Conservation (phyloP, 225 moss, liverwort and hornwort genomes). For the Antitrichia curtipendula region DNA sequence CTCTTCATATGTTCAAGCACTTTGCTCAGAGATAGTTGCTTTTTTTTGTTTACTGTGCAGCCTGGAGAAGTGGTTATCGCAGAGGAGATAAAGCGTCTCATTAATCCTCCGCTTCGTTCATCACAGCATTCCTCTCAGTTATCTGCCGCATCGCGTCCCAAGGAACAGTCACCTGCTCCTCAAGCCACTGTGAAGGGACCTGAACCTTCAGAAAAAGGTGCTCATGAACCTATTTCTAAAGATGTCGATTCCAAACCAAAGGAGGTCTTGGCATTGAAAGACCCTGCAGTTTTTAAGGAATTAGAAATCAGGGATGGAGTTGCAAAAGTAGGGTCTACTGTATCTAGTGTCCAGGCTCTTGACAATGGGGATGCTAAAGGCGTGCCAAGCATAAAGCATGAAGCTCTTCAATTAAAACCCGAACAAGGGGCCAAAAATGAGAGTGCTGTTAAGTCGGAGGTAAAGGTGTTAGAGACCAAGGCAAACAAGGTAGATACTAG, state of each 20-base stretch:
- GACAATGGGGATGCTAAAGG: constrained; percentile 25
- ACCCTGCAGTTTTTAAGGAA: constrained; percentile 5
- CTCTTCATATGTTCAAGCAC: neutral
- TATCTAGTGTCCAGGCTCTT: neutral
- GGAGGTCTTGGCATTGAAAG: constrained; percentile 12
- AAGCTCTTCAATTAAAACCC: constrained; percentile 6
- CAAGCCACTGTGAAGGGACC: constrained; percentile 8
- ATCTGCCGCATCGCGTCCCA: constrained; percentile 12
- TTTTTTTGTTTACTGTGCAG: constrained; percentile 7
- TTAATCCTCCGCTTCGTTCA: constrained; percentile 32
- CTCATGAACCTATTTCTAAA: neutral
- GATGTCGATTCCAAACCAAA: constrained; percentile 7
- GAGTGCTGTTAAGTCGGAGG: constrained; percentile 18
- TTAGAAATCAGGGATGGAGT: constrained; percentile 23
- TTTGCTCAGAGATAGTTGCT: neutral
- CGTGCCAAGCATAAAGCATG: constrained; percentile 16
- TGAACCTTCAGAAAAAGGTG: constrained; percentile 9
- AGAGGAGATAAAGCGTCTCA: constrained; percentile 51
- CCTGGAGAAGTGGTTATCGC: constrained; percentile 33
- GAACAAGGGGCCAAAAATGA: constrained; percentile 34
- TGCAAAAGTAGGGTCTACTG: neutral
- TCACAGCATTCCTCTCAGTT: constrained; percentile 28
- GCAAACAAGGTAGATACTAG: constrained; percentile 9
- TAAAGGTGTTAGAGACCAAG: constrained; percentile 1
- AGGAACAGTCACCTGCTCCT: constrained; percentile 16